A percentile compares a stretch with the other conserved stretches of the same genome.
These are phyloP conservation scores for grape (Vitis vinifera) DNA, from an alignment of 164 flowering plant species.

Conservation along the genomic window ASM3070453v1 NC_081812.1:15152001-15152500, in stretches of 20 bases:
- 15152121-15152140: slow-evolving; percentile 86
- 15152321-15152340: too few relatives aligned
- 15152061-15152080: slow-evolving; percentile 45
- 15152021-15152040: background rate
- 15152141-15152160: slow-evolving; percentile 14
- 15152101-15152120: slow-evolving; percentile 77
- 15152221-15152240: background rate
- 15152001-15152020: background rate
- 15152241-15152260: background rate
- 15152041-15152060: slow-evolving; percentile 11
- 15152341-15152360: slow-evolving; percentile 34
- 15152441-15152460: slow-evolving; percentile 33
- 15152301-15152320: background rate
- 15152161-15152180: background rate
- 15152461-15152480: too few relatives aligned
- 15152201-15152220: background rate
- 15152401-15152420: slow-evolving; percentile 91
- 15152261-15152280: background rate
- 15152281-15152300: background rate
- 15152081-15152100: slow-evolving; percentile 84
- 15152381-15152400: slow-evolving; percentile 83
- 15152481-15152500: too few relatives aligned
- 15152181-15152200: background rate
- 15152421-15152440: slow-evolving; percentile 85
- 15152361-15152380: slow-evolving; percentile 76